These are phyloP conservation scores for Malus hybrid DNA, from an alignment of 331 rosid species.

Conservation along the genomic window DNA sequence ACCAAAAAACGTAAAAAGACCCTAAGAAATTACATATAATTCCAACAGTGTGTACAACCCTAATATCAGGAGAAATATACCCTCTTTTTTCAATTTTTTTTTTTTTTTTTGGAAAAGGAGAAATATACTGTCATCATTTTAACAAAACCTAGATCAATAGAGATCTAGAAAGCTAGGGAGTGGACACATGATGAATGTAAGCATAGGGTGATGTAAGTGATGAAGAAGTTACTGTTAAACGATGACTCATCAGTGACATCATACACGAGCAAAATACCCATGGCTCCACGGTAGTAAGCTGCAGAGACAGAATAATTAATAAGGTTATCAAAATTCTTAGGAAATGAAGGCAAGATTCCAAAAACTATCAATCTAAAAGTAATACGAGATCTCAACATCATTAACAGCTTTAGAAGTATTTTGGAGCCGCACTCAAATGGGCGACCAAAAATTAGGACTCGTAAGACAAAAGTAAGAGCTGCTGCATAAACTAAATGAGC, in stretches of 20 bases:
- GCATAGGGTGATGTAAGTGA: constrained; percentile 5
- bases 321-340: background rate
- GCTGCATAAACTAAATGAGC: background rate
- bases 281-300: constrained; percentile 99
- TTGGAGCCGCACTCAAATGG: background rate
- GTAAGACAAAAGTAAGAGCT: background rate
- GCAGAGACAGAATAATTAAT: constrained; percentile 23
- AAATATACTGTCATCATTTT: background rate
- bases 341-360: background rate
- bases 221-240: constrained; percentile 66
- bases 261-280: constrained; percentile 97
- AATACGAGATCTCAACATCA: background rate
- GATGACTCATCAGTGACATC: constrained; percentile 96
- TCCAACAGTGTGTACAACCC: constrained; percentile 2
- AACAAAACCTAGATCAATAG: background rate
- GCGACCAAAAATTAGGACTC: background rate
- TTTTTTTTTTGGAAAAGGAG: background rate
- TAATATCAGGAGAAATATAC: background rate
- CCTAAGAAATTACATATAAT: background rate
- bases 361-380: background rate
- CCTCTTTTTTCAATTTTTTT: background rate
- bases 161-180: background rate
- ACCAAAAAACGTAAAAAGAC: background rate
- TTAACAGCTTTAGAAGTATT: background rate
- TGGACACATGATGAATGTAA: background rate